Evolutionary conservation across 78 protist species (phyloP), one percentile per base, ranked within the genome.

Genomic region (Neovahlkampfia damariscottae): DNA sequence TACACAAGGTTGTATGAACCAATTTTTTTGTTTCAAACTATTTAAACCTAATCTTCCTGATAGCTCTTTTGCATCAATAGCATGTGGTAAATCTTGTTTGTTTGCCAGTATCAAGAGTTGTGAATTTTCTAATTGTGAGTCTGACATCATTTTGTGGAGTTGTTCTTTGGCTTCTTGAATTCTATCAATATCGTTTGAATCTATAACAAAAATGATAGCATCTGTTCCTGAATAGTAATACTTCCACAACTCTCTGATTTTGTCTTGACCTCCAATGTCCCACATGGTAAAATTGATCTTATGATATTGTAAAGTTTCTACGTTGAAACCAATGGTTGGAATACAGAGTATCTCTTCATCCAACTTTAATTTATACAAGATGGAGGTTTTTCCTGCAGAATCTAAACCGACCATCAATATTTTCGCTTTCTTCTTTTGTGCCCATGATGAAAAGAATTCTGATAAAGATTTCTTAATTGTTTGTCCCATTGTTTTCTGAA

Each of bases 191-290:
- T 94, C 98, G 59, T 85, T 79, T 10, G 92, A 76, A 80, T 96
- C 99, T 5, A 96, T 91, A 3, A 96, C 97, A 50, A 91, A 94
- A 77, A 96, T 96, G 19, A 93, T 83, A 29, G 93, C 99, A 38
- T 91, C 90, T 0, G 94, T 85, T 72, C 87, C 86, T 67, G 86
- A 85, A 87, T 83, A 94, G 84, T 91, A 94, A 81, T 91, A 91
- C 32, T 84, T 66, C 98, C 98, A 95, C 8, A 95, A 80, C 2
- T 92, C 84, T 8, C 98, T 82, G 59, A 95, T 86, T 76, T 67
- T 89, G 81, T 86, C 87, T 79, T 90, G 98, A 2, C 98, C 98
- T 0, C 76, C 81, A 38, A 78, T 76, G 34, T 80, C 82, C 40
- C 81, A 81, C 9, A 77, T 41, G 10, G 84, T 79, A 8, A 4